A percentile compares a stretch with the other conserved stretches of the same genome.
Conservation (phyloP, 75 land plant species). For the Picea sitchensis region DNA sequence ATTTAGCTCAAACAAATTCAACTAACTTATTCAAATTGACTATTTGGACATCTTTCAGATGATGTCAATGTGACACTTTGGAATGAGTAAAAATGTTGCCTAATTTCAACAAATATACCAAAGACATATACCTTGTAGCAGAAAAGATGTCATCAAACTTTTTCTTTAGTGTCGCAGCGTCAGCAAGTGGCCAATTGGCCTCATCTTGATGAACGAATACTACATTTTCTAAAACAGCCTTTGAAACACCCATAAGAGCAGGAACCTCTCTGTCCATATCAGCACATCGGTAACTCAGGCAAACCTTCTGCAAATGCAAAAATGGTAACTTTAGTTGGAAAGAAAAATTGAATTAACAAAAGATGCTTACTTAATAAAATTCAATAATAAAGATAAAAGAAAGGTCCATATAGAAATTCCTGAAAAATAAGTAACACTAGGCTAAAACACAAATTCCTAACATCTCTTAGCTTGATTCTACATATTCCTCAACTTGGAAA, state of each 20-base stretch:
- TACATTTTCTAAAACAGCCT: slow-evolving; percentile 96
- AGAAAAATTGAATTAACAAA: too few relatives aligned
- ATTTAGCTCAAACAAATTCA: not conserved
- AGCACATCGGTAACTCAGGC: slow-evolving; percentile 96
- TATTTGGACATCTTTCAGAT: too few relatives aligned
- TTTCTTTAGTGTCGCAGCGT: slow-evolving; percentile 83
- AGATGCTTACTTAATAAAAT: too few relatives aligned
- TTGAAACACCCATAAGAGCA: slow-evolving; percentile 96
- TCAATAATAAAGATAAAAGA: too few relatives aligned
- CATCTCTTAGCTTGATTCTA: too few relatives aligned
- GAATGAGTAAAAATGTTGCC: not conserved
- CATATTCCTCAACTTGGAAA: too few relatives aligned
- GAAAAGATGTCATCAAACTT: slow-evolving; percentile 99
- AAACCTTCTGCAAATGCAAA: slow-evolving; percentile 74
- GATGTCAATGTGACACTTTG: too few relatives aligned
- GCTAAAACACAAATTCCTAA: too few relatives aligned
- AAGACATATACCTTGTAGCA: slow-evolving; percentile 86
- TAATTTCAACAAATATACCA: not conserved
- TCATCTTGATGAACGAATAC: slow-evolving; percentile 99
- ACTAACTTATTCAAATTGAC: too few relatives aligned
- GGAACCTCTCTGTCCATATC: slow-evolving; percentile 98
- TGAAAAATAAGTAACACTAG: too few relatives aligned
- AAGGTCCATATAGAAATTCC: too few relatives aligned
- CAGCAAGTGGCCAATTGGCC: slow-evolving; percentile 96
- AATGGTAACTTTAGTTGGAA: not conserved